Percentiles rank a stretch among this genome's conserved stretches.
These are phyloP conservation scores for Albifimbria verrucaria DNA, from an alignment of 2,329 filamentous ascomycete genomes.

Conservation along the genomic window DNA sequence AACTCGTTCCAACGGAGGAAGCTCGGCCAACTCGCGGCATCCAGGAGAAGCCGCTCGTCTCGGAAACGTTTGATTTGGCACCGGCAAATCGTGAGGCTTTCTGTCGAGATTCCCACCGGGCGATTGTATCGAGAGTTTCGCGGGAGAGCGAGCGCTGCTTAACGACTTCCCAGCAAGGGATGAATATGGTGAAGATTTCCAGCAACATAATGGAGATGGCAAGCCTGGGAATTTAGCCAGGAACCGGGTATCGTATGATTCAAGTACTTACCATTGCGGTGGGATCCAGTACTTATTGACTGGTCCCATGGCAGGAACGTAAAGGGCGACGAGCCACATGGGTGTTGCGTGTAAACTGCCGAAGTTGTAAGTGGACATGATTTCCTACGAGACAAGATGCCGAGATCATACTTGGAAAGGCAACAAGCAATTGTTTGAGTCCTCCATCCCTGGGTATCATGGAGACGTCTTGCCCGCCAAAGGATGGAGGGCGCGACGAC, in stretches of 20 bases:
- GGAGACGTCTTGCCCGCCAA: conserved; percentile 58
- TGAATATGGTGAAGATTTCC: conserved; percentile 59
- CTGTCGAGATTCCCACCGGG: conserved; percentile 39
- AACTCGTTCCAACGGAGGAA: conserved; percentile 6
- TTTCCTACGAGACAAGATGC: background rate
- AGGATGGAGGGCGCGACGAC: conserved; percentile 56
- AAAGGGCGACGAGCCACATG: conserved; percentile 60
- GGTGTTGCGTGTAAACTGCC: conserved; percentile 58
- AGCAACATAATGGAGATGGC: conserved; percentile 56
- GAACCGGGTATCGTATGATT: conserved; percentile 26
- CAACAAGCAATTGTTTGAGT: conserved; percentile 54
- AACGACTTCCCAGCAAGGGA: conserved; percentile 59
- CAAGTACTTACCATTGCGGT: conserved; percentile 58
- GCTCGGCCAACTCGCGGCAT: conserved; percentile 3
- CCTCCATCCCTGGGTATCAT: conserved; percentile 63
- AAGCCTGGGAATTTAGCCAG: conserved; percentile 17
- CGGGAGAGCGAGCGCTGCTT: conserved; percentile 34
- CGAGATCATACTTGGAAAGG: conserved; percentile 34
- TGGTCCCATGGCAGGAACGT: conserved; percentile 42
- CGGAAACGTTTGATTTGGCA: conserved; percentile 12
- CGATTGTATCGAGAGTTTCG: conserved; percentile 41
- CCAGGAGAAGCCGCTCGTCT: conserved; percentile 3
- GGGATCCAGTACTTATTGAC: conserved; percentile 54
- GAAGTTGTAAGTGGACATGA: conserved; percentile 3
- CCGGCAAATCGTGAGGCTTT: conserved; percentile 15